Evolutionary conservation across 495 filamentous ascomycete genomes (phyloP).

Genomic region (Tetracladium marchalianum): DNA sequence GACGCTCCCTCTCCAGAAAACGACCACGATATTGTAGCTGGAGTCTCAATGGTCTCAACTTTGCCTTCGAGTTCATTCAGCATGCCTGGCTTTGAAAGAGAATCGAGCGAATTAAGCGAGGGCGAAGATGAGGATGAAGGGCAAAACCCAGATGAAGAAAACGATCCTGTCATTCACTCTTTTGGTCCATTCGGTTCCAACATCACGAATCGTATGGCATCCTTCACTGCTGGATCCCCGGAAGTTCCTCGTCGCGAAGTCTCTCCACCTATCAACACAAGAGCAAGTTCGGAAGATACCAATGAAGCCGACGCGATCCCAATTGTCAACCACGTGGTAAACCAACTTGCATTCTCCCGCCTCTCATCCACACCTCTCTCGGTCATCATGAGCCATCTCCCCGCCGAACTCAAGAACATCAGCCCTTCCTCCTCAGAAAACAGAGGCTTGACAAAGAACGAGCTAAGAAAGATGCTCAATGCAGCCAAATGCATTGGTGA

Average conservation of each 20-base stretch:
- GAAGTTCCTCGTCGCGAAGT: conserved; percentile 1
- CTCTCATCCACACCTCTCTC: conserved; percentile 88
- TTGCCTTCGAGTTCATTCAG: conserved; percentile 26
- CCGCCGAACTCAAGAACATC: conserved; percentile 44
- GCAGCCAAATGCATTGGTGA: conserved; percentile 69
- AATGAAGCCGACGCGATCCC: conserved; percentile 25
- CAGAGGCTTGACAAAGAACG: conserved; percentile 43
- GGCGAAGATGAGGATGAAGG: conserved; percentile 49
- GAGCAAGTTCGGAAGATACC: conserved; percentile 11
- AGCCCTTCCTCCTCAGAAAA: conserved; percentile 30
- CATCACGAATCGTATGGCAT: conserved; percentile 66
- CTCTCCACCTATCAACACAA: conserved; percentile 7
- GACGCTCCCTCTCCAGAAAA: conserved; percentile 30
- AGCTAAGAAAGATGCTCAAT: conserved; percentile 62
- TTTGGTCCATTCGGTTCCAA: conserved; percentile 84
- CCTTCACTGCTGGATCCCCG: conserved; percentile 36
- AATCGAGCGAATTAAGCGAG: conserved; percentile 50
- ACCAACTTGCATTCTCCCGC: conserved; percentile 93
- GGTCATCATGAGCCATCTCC: conserved; percentile 75
- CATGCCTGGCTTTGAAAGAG: conserved; percentile 25
- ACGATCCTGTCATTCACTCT: conserved; percentile 81
- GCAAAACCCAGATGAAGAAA: conserved; percentile 80
- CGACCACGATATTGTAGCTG: conserved; percentile 18
- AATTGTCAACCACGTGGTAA: conserved; percentile 74
- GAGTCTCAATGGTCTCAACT: conserved; percentile 23